Percentiles rank a stretch among this genome's conserved stretches.
phyloP scores from a whole-genome alignment of 2,329 filamentous ascomycete genomes.

The Beauveria sp. region DNA sequence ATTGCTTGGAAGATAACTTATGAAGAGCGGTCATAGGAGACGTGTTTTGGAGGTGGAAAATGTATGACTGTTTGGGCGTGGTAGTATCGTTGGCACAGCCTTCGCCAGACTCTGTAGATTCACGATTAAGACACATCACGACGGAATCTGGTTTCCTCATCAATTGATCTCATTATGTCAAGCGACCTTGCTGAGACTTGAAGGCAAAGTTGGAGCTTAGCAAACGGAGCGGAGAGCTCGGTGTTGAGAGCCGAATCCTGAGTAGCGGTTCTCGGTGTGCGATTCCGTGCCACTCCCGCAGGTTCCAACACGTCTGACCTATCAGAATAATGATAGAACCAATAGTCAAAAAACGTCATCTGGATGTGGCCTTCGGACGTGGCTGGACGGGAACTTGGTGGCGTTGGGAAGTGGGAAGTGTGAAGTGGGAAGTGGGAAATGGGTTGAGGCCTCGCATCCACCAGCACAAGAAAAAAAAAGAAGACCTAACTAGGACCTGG shows the following conservation, averaged over 20 bases:
- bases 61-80: neutral
- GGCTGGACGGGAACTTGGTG: neutral
- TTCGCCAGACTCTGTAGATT: neutral
- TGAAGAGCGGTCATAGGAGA: neutral
- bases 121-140: neutral
- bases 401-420: neutral
- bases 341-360: neutral
- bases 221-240: neutral
- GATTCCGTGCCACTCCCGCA: neutral
- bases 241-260: neutral
- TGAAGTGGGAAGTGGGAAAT: no score
- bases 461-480: neutral
- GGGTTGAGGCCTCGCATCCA: neutral
- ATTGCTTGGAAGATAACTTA: slow-evolving; percentile 13
- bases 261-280: neutral
- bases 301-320: neutral
- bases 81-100: neutral
- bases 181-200: no score
- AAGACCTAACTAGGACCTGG: no score
- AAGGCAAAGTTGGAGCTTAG: neutral
- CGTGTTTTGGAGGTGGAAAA: neutral
- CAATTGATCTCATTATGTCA: neutral
- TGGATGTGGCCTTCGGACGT: neutral
- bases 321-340: neutral
- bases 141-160: neutral